These are phyloP conservation scores for Ustilago curta DNA, from an alignment of 1,284 basidiomycete genomes.

Conservation along the genomic window DNA sequence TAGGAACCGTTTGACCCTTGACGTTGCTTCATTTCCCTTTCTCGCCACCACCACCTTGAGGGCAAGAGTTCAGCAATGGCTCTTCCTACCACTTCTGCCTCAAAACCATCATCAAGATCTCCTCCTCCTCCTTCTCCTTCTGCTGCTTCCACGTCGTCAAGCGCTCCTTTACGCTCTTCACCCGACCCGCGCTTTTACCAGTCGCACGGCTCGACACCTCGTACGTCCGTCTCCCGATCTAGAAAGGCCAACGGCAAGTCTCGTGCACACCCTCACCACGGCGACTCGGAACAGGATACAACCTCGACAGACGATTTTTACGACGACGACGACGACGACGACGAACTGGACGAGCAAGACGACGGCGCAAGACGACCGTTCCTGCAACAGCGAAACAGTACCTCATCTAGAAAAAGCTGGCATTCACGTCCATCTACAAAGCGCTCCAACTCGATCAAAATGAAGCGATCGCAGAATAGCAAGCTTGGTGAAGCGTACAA, in stretches of 20 bases:
- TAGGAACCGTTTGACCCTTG: not conserved
- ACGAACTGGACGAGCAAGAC: constrained; percentile 18
- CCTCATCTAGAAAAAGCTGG: constrained; percentile 18
- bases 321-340: constrained; percentile 34
- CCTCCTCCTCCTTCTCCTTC: not conserved
- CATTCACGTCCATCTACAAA: constrained; percentile 13
- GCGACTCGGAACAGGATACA: constrained; percentile 18
- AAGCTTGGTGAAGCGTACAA: constrained; percentile 12
- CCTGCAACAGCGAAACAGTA: constrained; percentile 10
- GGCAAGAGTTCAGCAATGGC: constrained; percentile 22
- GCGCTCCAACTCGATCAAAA: constrained; percentile 40
- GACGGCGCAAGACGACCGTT: constrained; percentile 22
- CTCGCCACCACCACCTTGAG: constrained; percentile 9
- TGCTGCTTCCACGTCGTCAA: constrained; percentile 7
- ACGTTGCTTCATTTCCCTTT: not conserved
- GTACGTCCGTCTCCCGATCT: constrained; percentile 29
- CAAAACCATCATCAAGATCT: constrained; percentile 8
- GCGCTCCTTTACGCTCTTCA: constrained; percentile 26
- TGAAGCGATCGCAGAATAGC: constrained; percentile 37
- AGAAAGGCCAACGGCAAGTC: constrained; percentile 17
- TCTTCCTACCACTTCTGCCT: constrained; percentile 12
- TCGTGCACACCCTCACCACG: constrained; percentile 5
- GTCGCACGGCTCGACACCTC: constrained; percentile 35
- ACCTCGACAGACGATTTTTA: constrained; percentile 38
- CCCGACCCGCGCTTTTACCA: constrained; percentile 35